Percentiles rank a stretch among this genome's conserved stretches.
Conservation (phyloP, 169 alveolate species). For the Plasmodium gaboni region DNA sequence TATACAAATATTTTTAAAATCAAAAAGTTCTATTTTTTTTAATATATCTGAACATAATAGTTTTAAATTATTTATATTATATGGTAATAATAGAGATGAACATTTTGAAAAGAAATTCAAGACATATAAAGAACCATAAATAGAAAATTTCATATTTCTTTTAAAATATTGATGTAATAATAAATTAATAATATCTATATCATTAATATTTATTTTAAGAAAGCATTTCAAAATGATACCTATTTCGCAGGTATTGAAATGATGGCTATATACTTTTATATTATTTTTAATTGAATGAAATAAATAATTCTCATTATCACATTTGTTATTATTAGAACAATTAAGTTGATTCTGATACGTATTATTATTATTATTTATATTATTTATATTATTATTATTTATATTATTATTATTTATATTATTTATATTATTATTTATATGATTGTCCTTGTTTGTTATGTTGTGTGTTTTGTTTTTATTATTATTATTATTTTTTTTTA, state of each 20-base stretch:
- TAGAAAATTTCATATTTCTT: slow-evolving; percentile 70
- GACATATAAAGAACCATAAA: slow-evolving; percentile 55
- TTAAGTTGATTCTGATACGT: not conserved
- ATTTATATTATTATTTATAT: not conserved
- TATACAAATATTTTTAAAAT: slow-evolving; percentile 43
- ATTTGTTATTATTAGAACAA: not conserved
- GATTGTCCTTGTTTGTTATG: not conserved
- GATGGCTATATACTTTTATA: slow-evolving; percentile 32
- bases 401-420: not conserved
- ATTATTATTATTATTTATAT: not conserved
- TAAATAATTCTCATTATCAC: not conserved
- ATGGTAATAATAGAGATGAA: slow-evolving; percentile 19
- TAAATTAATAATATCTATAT: slow-evolving; percentile 12
- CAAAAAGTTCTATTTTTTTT: slow-evolving; percentile 32
- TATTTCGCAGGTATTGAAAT: slow-evolving; percentile 60
- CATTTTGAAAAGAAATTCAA: slow-evolving; percentile 45
- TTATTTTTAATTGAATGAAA: slow-evolving; percentile 20
- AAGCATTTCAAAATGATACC: slow-evolving; percentile 64
- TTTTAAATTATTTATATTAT: slow-evolving; percentile 45
- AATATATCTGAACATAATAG: slow-evolving; percentile 39
- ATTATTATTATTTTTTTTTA: slow-evolving; percentile 9
- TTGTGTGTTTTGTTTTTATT: not conserved
- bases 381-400: too few relatives aligned
- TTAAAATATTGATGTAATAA: slow-evolving; percentile 57
- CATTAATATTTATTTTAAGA: slow-evolving; percentile 46